Evolutionary conservation across 176 grass and related monocot genomes (phyloP), one percentile per base, ranked within the genome.

Genomic region (Oryza brachyantha): DNA sequence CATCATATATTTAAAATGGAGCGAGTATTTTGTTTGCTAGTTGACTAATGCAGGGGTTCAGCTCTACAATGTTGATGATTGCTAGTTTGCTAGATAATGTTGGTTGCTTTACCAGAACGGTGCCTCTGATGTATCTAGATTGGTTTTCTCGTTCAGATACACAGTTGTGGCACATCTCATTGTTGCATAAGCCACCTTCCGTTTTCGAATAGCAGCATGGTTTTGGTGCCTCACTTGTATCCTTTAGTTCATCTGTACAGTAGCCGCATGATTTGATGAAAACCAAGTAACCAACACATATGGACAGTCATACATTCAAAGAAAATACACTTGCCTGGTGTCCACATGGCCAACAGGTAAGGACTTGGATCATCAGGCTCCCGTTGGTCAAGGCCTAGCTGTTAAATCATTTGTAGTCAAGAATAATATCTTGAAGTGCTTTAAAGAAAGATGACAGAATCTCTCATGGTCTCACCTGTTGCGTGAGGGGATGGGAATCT

Each of bases 321-420:
- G 36, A 54, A 81, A 74, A 80, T 55, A 63, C 73, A 54, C 84
- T 82, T 81, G 68, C 94, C 94, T 92, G 87, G 87, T 67, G 66
- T 88, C 87, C 81, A 90, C 84, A 97, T 80, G 79, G 83, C 79
- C 38, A 97, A 73, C 64, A 97, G 90, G 70, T 97, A 97, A 2
- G 91, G 92, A 73, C 76, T 94, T 64, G 94, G 94, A 85, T 97
- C 94, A 45, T 83, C 87, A 65, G 37, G 65, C 79, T 92, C 91
- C 89, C 95, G 84, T 90, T 74, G 75, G 41, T 90, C 92, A 60
- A 94, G 90, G 43, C 77, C 86, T 84, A 95, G 83, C 93, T 95
- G 84, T 80, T 32, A 80, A 77, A 77, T 86, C 76, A 81, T 87
- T 80, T 76, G 63, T 10, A 55, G 71, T 91, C 61, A 87, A 76